These are phyloP conservation scores for Puccinia triticina DNA, from an alignment of 1,284 basidiomycete genomes.

Conservation along the genomic window DNA sequence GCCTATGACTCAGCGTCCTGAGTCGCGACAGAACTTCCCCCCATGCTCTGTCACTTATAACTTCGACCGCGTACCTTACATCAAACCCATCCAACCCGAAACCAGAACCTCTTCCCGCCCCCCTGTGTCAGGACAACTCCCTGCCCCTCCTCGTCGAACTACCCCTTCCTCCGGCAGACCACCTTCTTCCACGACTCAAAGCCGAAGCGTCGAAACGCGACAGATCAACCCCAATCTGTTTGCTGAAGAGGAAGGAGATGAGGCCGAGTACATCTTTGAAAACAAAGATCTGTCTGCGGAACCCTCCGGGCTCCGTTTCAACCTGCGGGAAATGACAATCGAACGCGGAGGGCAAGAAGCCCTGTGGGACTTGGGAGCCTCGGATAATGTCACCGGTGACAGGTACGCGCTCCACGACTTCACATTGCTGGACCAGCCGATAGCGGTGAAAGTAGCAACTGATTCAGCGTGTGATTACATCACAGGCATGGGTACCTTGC, in stretches of 20 bases:
- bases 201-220: neutral
- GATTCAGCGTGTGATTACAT: too few relatives aligned
- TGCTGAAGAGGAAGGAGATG: neutral
- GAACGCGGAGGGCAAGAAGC: neutral
- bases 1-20: too few relatives aligned
- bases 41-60: constrained; percentile 1
- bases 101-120: too few relatives aligned
- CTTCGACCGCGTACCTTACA: neutral
- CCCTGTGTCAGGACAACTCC: fast-evolving
- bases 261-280: too few relatives aligned
- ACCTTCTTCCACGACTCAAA: neutral
- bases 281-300: too few relatives aligned
- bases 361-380: constrained; percentile 7
- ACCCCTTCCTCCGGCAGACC: too few relatives aligned
- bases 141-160: too few relatives aligned
- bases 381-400: constrained; percentile 10
- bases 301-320: too few relatives aligned
- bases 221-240: neutral
- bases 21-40: too few relatives aligned
- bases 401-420: neutral
- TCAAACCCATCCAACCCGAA: neutral
- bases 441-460: too few relatives aligned
- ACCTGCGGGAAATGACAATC: too few relatives aligned
- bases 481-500: too few relatives aligned
- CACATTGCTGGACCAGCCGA: neutral